Conservation (phyloP, 441 rosid genomes). For the Omphalea diandra region DNA sequence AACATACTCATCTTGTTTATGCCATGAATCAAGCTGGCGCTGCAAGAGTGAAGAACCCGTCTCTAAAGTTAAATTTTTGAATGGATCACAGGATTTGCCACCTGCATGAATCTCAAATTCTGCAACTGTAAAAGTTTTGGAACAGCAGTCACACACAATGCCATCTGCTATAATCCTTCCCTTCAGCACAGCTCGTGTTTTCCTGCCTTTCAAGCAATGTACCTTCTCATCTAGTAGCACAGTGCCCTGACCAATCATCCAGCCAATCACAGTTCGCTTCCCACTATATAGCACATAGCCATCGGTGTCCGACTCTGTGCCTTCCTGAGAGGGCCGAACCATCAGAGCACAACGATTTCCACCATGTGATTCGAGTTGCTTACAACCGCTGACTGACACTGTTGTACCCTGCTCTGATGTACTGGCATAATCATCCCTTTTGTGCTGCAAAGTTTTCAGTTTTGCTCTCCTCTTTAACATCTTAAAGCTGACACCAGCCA, state of each 20-base stretch:
- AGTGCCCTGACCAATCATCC: constrained; percentile 81
- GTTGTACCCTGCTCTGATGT: constrained; percentile 23
- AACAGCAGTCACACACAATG: constrained; percentile 78
- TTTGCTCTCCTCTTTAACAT: constrained; percentile 31
- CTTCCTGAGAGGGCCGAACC: constrained; percentile 63
- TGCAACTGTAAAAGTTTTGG: constrained; percentile 41
- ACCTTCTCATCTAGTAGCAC: constrained; percentile 62
- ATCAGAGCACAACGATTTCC: constrained; percentile 61
- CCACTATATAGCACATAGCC: constrained; percentile 71
- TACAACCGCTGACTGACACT: constrained; percentile 38
- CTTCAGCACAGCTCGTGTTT: constrained; percentile 35
- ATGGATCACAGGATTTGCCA: constrained; percentile 44
- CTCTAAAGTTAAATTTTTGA: constrained; percentile 62
- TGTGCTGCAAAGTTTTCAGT: constrained; percentile 24
- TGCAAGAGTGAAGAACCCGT: constrained; percentile 66
- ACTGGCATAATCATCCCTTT: constrained; percentile 26
- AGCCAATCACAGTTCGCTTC: constrained; percentile 70
- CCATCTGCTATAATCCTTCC: constrained; percentile 66
- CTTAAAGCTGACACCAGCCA: constrained; percentile 22
- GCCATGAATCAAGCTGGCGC: constrained; percentile 73
- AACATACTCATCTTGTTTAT: constrained; percentile 55
- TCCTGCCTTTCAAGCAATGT: constrained; percentile 43
- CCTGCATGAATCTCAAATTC: constrained; percentile 78
- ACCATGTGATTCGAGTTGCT: constrained; percentile 47
- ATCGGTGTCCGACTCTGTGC: constrained; percentile 40